Percentiles rank a stretch among this genome's conserved stretches.
These are phyloP conservation scores for Mucor lusitanicus DNA, from an alignment of 371 early-diverging fungal species.

Conservation along the genomic window DNA sequence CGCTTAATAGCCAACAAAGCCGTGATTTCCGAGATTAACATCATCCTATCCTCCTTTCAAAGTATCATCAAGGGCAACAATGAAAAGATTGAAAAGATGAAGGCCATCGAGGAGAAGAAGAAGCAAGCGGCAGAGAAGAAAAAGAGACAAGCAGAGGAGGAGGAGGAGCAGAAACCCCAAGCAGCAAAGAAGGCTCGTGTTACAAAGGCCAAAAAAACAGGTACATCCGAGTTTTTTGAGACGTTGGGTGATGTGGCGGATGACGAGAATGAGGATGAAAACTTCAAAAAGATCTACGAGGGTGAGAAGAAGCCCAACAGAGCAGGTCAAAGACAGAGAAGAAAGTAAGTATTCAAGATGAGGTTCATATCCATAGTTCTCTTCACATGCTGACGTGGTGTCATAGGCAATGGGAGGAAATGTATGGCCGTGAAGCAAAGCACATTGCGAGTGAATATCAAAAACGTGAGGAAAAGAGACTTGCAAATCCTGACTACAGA, in stretches of 20 bases:
- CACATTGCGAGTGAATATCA: slow-evolving; percentile 31
- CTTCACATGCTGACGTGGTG: neutral
- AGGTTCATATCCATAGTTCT: neutral
- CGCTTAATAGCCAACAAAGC: slow-evolving; percentile 31
- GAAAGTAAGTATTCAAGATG: slow-evolving; percentile 32
- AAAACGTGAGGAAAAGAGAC: slow-evolving; percentile 32
- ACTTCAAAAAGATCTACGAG: slow-evolving; percentile 44
- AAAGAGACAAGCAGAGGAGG: slow-evolving; percentile 19
- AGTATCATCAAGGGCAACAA: slow-evolving; percentile 19
- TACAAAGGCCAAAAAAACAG: neutral
- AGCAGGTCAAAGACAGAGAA: slow-evolving; percentile 43
- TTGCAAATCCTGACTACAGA: slow-evolving; percentile 24
- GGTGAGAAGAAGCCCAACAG: slow-evolving; percentile 44
- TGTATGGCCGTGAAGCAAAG: slow-evolving; percentile 45
- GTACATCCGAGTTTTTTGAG: slow-evolving; percentile 37
- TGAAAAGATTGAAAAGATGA: slow-evolving; percentile 23
- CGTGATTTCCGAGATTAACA: slow-evolving; percentile 21
- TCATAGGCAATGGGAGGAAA: slow-evolving; percentile 40
- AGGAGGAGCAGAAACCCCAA: slow-evolving; percentile 7
- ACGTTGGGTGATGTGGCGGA: slow-evolving; percentile 23
- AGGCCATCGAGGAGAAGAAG: slow-evolving; percentile 5
- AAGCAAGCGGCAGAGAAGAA: slow-evolving; percentile 10
- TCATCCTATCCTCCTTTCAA: slow-evolving; percentile 22
- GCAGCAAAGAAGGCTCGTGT: slow-evolving; percentile 4
- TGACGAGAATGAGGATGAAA: slow-evolving; percentile 22